These are phyloP conservation scores for Papiliotrema flavescens DNA, from an alignment of 1,284 basidiomycete species.

Conservation along the genomic window DNA sequence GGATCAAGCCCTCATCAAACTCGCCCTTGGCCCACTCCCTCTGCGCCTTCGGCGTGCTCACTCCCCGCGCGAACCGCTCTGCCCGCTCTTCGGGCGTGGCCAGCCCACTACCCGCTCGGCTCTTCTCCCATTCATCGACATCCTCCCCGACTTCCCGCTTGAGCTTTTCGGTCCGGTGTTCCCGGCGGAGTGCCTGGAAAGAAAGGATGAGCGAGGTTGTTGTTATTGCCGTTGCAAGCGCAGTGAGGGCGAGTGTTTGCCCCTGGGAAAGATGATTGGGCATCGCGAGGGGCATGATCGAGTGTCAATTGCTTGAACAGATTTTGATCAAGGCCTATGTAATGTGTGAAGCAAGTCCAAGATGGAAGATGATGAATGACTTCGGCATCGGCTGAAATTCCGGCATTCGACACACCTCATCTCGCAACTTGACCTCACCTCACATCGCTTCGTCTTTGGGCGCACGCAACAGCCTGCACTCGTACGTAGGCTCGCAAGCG, in stretches of 20 bases:
- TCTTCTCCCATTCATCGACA: constrained; percentile 42
- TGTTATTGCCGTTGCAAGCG: constrained; percentile 36
- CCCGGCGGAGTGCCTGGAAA: constrained; percentile 44
- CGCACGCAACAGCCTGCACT: too few species aligned
- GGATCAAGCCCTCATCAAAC: constrained; percentile 72
- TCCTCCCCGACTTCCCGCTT: constrained; percentile 47
- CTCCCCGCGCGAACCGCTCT: constrained; percentile 25
- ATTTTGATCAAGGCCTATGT: neutral
- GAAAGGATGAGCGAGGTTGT: constrained; percentile 44
- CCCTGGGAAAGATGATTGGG: constrained; percentile 14
- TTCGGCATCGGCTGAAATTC: neutral
- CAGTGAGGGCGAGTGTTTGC: constrained; percentile 42
- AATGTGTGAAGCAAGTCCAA: neutral
- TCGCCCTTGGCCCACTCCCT: constrained; percentile 40
- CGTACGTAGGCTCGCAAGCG: too few species aligned
- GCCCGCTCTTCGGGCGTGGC: constrained; percentile 24
- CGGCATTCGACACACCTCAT: neutral
- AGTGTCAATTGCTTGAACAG: neutral
- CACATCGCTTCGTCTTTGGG: too few species aligned
- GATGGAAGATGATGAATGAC: neutral
- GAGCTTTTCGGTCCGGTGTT: constrained; percentile 41
- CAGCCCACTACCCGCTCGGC: constrained; percentile 21
- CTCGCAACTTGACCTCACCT: too few species aligned
- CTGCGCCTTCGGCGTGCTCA: constrained; percentile 10
- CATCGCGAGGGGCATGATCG: constrained; percentile 8